Evolutionary conservation across 495 filamentous ascomycete genomes (phyloP), one percentile per base, ranked within the genome.

Genomic region (Corynascus novoguineensis): DNA sequence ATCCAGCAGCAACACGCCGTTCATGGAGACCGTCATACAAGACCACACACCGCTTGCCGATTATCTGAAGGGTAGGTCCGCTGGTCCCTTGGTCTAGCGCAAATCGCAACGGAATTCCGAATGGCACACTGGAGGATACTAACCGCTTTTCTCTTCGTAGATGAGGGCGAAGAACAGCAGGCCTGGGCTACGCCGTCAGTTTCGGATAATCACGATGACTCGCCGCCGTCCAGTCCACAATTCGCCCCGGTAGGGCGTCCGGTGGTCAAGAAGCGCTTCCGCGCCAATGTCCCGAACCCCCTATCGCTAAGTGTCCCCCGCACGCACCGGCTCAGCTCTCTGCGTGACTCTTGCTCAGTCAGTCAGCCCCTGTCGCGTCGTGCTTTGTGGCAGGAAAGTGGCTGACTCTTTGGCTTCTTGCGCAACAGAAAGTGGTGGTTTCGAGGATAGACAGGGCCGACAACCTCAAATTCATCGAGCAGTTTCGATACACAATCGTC

Each of bases 401-500:
- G 10, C 24, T 15, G 25, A 21, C 58, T 61, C 41, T 25, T 42
- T 38, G 24, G 48, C 60, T 55, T 19, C 25, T 40, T 47, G 48
- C 37, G 37, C 24, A n/a, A 50, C 54, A 71, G 63, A 71, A 60
- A 56, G 80, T 81, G 11, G 78, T 88, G 41, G 92, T 89, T 61
- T 86, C 88, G 40, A 83, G 86, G 51, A 80, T 97, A 59, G 86
- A 88, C 35, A 81, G 86, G 60, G 84, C 83, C 54, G 90, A 96
- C 59, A 96, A 93, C 64, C 78, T 86, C 58, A 81, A 83, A 42
- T 98, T 98, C 64, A 79, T 98, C 46, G 93, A 98, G 75, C 87
- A 92, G 63, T 97, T 97, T 54, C 87, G 93, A 24, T 97, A 97
- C 68, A 86, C 91, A 31, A 92, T 98, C 58, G 86, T 97, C 49